Evolutionary conservation across 2,329 filamentous ascomycete genomes (phyloP).

Genomic region (Neurospora sp.): DNA sequence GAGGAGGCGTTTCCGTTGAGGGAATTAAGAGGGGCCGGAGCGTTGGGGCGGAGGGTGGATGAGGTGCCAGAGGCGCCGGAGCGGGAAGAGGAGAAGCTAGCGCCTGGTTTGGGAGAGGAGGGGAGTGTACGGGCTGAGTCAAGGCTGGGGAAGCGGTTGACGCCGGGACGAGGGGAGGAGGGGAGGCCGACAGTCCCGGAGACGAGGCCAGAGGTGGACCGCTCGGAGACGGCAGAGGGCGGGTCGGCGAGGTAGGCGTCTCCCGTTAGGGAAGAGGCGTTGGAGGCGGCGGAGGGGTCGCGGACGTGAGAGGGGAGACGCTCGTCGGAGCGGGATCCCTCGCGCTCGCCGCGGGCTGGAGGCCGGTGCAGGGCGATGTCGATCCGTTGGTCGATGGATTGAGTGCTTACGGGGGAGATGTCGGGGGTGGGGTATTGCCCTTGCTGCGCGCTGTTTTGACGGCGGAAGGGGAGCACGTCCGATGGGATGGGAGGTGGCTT

Average conservation of each 20-base stretch:
- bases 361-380: conserved; percentile 27
- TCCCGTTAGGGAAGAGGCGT: conserved; percentile 20
- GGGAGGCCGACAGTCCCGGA: conserved; percentile 39
- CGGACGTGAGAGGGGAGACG: conserved; percentile 11
- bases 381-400: conserved; percentile 48
- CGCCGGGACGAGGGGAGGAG: conserved; percentile 38
- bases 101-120: conserved; percentile 34
- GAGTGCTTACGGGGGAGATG: conserved; percentile 35
- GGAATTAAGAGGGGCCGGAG: not conserved
- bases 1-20: conserved; percentile 33
- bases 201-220: conserved; percentile 26
- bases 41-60: conserved; percentile 26
- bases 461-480: conserved; percentile 31
- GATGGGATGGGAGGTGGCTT: conserved; percentile 45
- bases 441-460: conserved; percentile 18
- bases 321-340: conserved; percentile 3
- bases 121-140: conserved; percentile 32
- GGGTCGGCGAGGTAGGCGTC: conserved; percentile 33
- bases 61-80: conserved; percentile 25
- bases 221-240: conserved; percentile 41
- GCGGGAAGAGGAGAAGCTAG: conserved; percentile 42
- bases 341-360: conserved; percentile 7
- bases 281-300: conserved; percentile 16
- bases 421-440: conserved; percentile 34
- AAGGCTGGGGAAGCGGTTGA: conserved; percentile 30